These are phyloP conservation scores for Aegilops bicornis DNA, from an alignment of 176 grass and related monocot genomes.

Conservation along the genomic window DNA sequence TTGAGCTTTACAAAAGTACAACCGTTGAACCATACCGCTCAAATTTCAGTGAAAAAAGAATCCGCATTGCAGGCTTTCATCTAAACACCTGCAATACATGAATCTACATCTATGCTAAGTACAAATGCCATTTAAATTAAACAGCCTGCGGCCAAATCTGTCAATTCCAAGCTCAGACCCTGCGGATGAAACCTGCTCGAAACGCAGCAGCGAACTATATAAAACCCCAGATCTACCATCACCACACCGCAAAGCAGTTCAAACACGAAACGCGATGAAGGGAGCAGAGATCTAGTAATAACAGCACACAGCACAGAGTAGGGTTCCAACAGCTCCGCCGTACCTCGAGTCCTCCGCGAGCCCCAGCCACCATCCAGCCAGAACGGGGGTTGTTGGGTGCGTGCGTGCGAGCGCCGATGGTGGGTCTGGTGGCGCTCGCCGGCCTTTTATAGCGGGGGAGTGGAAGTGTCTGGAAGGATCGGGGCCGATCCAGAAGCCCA, in stretches of 20 bases:
- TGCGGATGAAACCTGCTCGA: background rate
- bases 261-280: background rate
- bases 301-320: no score
- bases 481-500: constrained; percentile 22
- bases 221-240: constrained; percentile 10
- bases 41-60: background rate
- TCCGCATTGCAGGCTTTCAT: background rate
- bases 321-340: no score
- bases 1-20: background rate
- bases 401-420: background rate
- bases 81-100: background rate
- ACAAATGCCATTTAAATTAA: background rate
- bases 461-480: constrained; percentile 50
- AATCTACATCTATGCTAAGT: background rate
- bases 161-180: background rate
- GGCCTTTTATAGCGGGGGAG: constrained; percentile 28
- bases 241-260: background rate
- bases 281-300: constrained; percentile 7
- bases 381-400: background rate
- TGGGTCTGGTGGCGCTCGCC: background rate
- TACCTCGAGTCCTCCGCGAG: constrained; percentile 29
- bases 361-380: background rate
- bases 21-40: background rate
- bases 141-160: background rate
- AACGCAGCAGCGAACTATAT: no score